Evolutionary conservation across 352 stramenopile genomes (phyloP).

Genomic region (Blastocystis sp.): DNA sequence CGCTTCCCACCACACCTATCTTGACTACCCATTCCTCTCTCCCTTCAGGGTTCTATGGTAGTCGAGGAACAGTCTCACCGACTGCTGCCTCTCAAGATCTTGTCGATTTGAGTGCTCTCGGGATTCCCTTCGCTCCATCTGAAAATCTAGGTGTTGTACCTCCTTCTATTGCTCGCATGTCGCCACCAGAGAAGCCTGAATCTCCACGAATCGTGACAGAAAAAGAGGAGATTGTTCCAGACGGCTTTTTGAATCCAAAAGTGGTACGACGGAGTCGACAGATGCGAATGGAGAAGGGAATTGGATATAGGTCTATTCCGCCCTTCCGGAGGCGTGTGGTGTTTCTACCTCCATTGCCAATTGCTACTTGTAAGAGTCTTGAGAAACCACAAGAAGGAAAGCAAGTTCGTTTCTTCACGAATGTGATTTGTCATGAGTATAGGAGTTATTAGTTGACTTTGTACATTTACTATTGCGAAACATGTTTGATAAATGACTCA

Average conservation of each 20-base stretch:
- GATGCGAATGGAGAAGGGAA: background rate
- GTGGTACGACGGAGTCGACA: slow-evolving; percentile 31
- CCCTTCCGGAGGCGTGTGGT: slow-evolving; percentile 11
- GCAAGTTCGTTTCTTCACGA: slow-evolving; percentile 48
- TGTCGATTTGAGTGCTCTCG: slow-evolving; percentile 21
- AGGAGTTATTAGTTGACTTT: slow-evolving; percentile 47
- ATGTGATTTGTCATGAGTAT: slow-evolving; percentile 57
- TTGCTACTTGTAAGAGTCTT: background rate
- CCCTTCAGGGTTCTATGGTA: no score
- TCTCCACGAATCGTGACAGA: background rate
- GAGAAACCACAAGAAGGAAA: background rate
- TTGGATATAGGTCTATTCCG: background rate
- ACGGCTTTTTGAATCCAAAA: slow-evolving; percentile 25
- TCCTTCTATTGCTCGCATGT: background rate
- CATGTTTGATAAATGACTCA: slow-evolving; percentile 1
- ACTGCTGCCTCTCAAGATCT: background rate
- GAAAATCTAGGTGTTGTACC: background rate
- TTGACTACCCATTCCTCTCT: no score
- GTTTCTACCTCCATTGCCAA: slow-evolving; percentile 19
- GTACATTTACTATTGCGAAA: background rate
- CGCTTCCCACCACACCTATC: no score
- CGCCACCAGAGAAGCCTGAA: background rate
- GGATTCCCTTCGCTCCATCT: slow-evolving; percentile 27
- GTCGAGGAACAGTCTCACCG: no score
- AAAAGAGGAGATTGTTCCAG: background rate